Base-by-base conservation (phyloP, 106 monocot genomes). In the Apostasia shenzhenica region DNA sequence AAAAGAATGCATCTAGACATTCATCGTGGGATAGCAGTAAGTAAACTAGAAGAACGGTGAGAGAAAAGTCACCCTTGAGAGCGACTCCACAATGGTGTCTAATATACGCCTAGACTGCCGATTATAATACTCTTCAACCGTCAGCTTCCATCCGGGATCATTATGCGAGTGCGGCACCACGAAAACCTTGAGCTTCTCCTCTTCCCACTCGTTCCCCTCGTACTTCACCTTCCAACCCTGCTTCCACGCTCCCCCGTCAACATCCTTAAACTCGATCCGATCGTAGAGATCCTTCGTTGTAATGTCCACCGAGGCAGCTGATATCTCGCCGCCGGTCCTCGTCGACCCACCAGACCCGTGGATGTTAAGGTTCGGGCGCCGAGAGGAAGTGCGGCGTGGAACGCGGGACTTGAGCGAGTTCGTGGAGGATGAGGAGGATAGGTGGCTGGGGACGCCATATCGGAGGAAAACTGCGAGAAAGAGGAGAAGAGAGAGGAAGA, bases 121-220 rank as follows among this genome's bases (percentile, higher is more conserved):
- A 13, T 80, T 48, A 62, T 97, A 97, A 69, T 97, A 97, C 69
- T 97, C 92, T 69, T 92, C 89, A 8, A 97, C 89, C 2, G 97
- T 97, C 41, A 78, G 80, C 76, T 79, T 92, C 97, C 97, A 97
- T 11, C 97, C 97, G 8, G 97, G 97, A 73, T 97, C 92, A 45
- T 97, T 97, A 66, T 97, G 97, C 6, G 97, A 97, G 76, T 97
- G 97, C 1, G 97, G 97, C 14, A 90, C 92, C 4, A 97, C 97
- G 61, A 97, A 97, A 1, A 97, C 92, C 81, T 97, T 97, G 13
- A 97, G 81, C 75, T 90, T 92, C 87, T 97, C 97, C 14, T 5
- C 40, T 67, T 92, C 75, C 97, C 92, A 97, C 79, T 97, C 92
- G 61, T 78, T 45, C 2, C 86, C 92, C 0, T 26, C 69, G 63